A percentile compares a stretch with the other conserved stretches of the same genome.
These are phyloP conservation scores for Lotus japonicus DNA, from an alignment of 306 rosid species.

Conservation along the genomic window DNA sequence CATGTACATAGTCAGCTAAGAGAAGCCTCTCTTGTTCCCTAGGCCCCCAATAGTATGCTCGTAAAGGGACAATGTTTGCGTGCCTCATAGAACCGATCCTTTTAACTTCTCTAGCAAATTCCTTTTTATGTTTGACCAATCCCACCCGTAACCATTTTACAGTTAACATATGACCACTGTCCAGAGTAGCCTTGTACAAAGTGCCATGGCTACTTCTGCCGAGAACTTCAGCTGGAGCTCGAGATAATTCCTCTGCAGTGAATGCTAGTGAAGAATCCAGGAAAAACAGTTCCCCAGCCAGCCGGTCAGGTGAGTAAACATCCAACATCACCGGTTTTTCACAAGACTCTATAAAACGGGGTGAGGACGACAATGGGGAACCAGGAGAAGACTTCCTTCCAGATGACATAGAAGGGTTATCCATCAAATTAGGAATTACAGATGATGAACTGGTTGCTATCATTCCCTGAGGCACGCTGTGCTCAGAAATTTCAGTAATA, in stretches of 20 bases:
- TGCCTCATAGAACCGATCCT: conserved; percentile 88
- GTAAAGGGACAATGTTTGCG: conserved; percentile 75
- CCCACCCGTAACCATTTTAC: conserved; percentile 98
- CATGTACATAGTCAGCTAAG: conserved; percentile 75
- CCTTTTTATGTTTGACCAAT: conserved; percentile 88
- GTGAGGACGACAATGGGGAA: conserved; percentile 79
- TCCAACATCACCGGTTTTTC: conserved; percentile 87
- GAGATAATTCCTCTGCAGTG: conserved; percentile 93
- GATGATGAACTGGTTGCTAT: conserved; percentile 57
- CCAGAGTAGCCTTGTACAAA: conserved; percentile 90
- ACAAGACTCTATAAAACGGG: conserved; percentile 58
- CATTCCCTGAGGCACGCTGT: conserved; percentile 40
- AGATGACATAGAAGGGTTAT: conserved; percentile 60
- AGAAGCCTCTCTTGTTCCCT: conserved; percentile 99
- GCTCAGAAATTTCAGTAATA: conserved; percentile 60
- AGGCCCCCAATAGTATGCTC: conserved; percentile 98
- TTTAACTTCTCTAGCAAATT: conserved; percentile 92
- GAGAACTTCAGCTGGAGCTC: conserved; percentile 98
- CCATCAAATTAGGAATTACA: conserved; percentile 52
- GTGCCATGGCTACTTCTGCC: conserved; percentile 99
- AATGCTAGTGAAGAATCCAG: conserved; percentile 74
- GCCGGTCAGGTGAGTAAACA: conserved; percentile 88
- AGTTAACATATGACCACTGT: conserved; percentile 85
- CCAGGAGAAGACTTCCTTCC: conserved; percentile 79
- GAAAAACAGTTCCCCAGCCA: conserved; percentile 89